Evolutionary conservation across 345 rosid genomes (phyloP).

Genomic region (Linum usitatissimum): DNA sequence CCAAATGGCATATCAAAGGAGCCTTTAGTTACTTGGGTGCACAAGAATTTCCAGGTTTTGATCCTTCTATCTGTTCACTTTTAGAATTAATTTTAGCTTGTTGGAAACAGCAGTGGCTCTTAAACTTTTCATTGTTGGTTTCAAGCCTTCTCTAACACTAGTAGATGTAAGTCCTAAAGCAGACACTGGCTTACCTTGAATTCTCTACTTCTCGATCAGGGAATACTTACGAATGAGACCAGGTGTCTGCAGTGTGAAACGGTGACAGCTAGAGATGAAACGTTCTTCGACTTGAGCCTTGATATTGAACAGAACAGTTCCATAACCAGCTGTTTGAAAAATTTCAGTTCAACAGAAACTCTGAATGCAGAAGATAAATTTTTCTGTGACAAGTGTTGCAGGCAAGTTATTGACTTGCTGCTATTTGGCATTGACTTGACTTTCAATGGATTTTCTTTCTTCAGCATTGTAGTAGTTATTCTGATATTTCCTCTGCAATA

Average conservation of each 20-base stretch:
- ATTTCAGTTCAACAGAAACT: slow-evolving; percentile 99
- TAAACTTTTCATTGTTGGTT: not conserved
- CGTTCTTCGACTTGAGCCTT: slow-evolving; percentile 93
- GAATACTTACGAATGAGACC: slow-evolving; percentile 97
- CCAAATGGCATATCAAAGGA: slow-evolving; percentile 76
- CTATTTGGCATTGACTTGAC: slow-evolving; percentile 5
- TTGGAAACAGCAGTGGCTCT: not conserved
- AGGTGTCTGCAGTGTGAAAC: slow-evolving; percentile 94
- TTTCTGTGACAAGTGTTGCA: slow-evolving; percentile 99
- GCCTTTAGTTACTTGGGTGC: slow-evolving; percentile 97
- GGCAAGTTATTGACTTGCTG: slow-evolving; percentile 31
- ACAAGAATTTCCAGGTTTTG: slow-evolving; percentile 89
- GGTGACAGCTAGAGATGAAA: slow-evolving; percentile 98
- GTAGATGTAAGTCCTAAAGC: too few relatives aligned
- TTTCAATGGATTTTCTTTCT: not conserved
- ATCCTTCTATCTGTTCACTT: slow-evolving; percentile 1
- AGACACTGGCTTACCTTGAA: not conserved
- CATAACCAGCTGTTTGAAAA: slow-evolving; percentile 96
- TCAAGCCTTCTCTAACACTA: too few relatives aligned
- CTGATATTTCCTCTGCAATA: not conserved
- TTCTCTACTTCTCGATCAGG: slow-evolving; percentile 36
- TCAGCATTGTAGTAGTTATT: not conserved
- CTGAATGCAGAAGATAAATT: slow-evolving; percentile 96
- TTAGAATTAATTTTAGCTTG: not conserved
- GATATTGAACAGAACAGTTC: slow-evolving; percentile 99